phyloP scores from a whole-genome alignment of 75 land plant genomes.

The Chamaecyparis obtusa region DNA sequence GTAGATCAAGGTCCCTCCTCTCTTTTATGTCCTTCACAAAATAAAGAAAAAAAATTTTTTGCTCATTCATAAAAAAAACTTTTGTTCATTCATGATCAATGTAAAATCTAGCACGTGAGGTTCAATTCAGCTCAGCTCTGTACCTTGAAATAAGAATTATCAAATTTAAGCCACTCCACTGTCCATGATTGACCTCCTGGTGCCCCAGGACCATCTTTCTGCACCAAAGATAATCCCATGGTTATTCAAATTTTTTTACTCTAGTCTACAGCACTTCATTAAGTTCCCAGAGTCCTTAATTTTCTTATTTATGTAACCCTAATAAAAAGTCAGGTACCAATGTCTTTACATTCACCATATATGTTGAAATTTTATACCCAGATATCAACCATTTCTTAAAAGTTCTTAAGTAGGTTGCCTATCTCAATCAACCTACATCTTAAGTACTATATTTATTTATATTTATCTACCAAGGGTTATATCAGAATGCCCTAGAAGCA shows the following conservation, averaged over 20 bases:
- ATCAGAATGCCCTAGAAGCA: not conserved
- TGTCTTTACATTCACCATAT: too few relatives aligned
- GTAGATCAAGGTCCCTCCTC: conserved; percentile 76
- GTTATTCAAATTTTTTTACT: not conserved
- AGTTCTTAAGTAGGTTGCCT: too few relatives aligned
- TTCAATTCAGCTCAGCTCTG: not conserved
- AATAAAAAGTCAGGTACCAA: too few relatives aligned
- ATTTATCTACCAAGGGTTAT: not conserved
- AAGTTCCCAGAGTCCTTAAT: not conserved
- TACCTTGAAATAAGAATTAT: conserved; percentile 95
- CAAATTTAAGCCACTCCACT: conserved; percentile 96
- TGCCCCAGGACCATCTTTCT: conserved; percentile 98
- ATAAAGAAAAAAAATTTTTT: not conserved
- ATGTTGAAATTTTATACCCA: not conserved
- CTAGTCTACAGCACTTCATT: not conserved
- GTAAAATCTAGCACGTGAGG: not conserved
- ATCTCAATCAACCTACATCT: not conserved
- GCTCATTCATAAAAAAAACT: conserved; percentile 11
- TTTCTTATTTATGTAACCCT: too few relatives aligned
- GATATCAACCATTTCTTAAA: not conserved
- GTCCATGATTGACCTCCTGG: conserved; percentile 99
- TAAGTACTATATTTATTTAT: not conserved
- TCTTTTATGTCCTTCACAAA: conserved; percentile 85
- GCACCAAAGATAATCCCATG: not conserved
- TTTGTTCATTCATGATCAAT: not conserved